Conservation (phyloP, 2,329 filamentous ascomycete genomes). For the Ophiostoma novo-ulmi region DNA sequence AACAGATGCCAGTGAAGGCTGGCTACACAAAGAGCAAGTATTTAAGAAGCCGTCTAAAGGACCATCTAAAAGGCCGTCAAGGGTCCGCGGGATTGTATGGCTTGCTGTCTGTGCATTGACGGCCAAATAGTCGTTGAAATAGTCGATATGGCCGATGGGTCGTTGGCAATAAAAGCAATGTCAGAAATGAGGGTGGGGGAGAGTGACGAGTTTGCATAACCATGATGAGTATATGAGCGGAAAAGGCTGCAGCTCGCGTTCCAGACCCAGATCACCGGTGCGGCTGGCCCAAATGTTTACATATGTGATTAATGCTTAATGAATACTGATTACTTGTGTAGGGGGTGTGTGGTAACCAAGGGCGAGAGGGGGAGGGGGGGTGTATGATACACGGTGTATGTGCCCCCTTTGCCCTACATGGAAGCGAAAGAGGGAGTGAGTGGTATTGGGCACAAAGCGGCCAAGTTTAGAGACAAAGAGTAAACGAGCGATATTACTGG, state of each 20-base stretch:
- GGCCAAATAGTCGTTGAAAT: neutral
- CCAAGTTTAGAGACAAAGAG: neutral
- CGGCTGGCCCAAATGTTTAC: neutral
- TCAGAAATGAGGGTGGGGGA: neutral
- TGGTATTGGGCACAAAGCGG: constrained; percentile 1
- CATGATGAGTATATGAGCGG: neutral
- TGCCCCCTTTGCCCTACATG: constrained; percentile 11
- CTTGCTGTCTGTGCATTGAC: neutral
- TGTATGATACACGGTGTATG: neutral
- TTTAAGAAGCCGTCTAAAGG: neutral
- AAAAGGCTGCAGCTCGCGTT: constrained; percentile 9
- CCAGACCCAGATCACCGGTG: constrained; percentile 12
- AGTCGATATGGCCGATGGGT: neutral
- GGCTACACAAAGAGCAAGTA: neutral
- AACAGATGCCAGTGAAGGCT: neutral
- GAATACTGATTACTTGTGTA: neutral
- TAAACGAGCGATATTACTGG: neutral
- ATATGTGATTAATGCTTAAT: neutral
- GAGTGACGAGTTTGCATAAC: neutral
- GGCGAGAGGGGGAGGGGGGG: too few species aligned
- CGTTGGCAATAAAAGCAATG: too few species aligned
- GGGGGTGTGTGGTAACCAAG: neutral
- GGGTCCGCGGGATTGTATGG: neutral
- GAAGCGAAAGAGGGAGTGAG: neutral
- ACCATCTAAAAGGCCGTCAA: neutral